Evolutionary conservation across 2,329 filamentous ascomycete species (phyloP).

Genomic region (Plectosphaerella plurivora): DNA sequence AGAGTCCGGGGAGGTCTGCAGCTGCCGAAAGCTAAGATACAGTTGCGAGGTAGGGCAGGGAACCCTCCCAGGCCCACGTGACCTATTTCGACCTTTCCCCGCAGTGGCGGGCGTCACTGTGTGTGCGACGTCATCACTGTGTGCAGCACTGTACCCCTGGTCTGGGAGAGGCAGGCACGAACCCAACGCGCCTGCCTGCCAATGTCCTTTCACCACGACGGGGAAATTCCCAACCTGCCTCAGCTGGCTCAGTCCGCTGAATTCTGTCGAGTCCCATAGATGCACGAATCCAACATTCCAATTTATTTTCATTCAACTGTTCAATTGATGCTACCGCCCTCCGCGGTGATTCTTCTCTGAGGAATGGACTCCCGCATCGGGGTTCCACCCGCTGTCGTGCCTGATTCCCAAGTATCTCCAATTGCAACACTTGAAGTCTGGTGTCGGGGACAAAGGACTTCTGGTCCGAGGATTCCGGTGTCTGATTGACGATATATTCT

Average conservation of each 20-base stretch:
- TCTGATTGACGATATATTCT: background rate
- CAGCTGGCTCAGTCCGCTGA: no score
- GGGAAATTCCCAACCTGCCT: no score
- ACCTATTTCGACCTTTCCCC: background rate
- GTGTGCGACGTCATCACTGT: background rate
- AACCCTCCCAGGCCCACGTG: constrained; percentile 11
- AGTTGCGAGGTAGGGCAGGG: constrained; percentile 7
- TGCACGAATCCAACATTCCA: background rate
- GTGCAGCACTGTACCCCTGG: background rate
- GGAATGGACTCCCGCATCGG: no score
- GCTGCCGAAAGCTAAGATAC: background rate
- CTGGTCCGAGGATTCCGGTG: background rate
- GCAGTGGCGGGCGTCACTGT: background rate
- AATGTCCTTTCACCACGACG: no score
- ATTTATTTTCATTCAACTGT: background rate
- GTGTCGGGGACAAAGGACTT: background rate
- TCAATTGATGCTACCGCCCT: no score
- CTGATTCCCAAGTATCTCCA: background rate
- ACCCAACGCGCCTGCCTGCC: no score
- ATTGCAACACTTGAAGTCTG: background rate
- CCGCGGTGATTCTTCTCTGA: no score
- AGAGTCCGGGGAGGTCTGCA: background rate
- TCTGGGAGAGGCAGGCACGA: no score
- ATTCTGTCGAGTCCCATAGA: no score
- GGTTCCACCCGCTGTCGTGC: background rate